Evolutionary conservation across 352 stramenopile species (phyloP).

Genomic region (Globisporangium canariense): DNA sequence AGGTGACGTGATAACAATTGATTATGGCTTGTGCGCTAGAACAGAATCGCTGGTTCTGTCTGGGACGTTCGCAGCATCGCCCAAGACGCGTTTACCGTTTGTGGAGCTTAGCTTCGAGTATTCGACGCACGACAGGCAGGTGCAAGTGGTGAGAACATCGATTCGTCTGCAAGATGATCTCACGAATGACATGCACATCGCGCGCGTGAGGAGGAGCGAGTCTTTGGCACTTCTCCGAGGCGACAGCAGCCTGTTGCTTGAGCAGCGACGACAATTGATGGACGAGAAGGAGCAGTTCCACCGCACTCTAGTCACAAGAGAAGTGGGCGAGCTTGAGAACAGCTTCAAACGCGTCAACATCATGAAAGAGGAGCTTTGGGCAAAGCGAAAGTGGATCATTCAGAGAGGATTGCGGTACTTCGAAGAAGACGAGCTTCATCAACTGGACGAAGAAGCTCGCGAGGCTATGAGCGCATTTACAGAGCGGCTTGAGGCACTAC

Average conservation of each 20-base stretch:
- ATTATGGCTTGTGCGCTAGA: conserved; percentile 16
- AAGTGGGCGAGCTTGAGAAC: conserved; percentile 33
- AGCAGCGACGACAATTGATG: conserved; percentile 33
- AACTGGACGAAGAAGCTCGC: conserved; percentile 13
- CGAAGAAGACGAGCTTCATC: conserved; percentile 28
- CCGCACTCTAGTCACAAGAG: conserved; percentile 12
- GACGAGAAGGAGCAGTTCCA: conserved; percentile 28
- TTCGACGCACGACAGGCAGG: background rate
- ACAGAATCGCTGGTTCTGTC: conserved; percentile 13
- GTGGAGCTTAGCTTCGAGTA: conserved; percentile 22
- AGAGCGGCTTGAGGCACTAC: conserved; percentile 11
- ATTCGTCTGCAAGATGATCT: conserved; percentile 22
- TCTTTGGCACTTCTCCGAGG: conserved; percentile 13
- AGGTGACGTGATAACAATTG: background rate
- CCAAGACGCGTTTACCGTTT: background rate
- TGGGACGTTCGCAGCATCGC: conserved; percentile 5
- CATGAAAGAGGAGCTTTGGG: conserved; percentile 47
- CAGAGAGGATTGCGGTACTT: conserved; percentile 23
- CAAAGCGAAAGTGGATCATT: conserved; percentile 29
- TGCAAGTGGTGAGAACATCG: conserved; percentile 11
- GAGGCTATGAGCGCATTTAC: conserved; percentile 6
- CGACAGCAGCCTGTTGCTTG: conserved; percentile 20
- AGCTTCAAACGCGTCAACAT: conserved; percentile 38
- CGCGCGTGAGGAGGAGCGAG: conserved; percentile 21
- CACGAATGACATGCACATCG: conserved; percentile 29